A percentile compares a stretch with the other conserved stretches of the same genome.
Evolutionary conservation across 2,329 filamentous ascomycete species (phyloP).

Genomic region (Fusarium pseudoanthophilum): DNA sequence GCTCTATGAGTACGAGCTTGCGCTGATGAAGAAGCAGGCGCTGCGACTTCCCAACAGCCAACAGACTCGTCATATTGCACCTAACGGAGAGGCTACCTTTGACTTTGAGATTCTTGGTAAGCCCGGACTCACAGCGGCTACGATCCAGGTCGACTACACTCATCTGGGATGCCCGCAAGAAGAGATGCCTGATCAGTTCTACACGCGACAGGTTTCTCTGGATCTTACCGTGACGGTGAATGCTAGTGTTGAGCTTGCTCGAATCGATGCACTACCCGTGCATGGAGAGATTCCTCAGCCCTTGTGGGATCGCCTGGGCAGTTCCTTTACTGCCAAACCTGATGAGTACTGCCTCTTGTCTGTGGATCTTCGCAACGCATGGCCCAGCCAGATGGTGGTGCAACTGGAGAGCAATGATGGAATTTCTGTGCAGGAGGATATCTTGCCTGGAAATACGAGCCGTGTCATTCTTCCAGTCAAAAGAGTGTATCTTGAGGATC

Average conservation of each 20-base stretch:
- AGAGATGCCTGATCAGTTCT: slow-evolving; percentile 78
- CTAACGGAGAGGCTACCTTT: slow-evolving; percentile 76
- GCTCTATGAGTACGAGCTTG: slow-evolving; percentile 85
- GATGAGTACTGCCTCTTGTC: slow-evolving; percentile 81
- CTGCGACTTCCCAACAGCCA: slow-evolving; percentile 65
- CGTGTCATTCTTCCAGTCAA: slow-evolving; percentile 81
- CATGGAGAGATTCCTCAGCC: slow-evolving; percentile 71
- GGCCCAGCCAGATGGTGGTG: slow-evolving; percentile 82
- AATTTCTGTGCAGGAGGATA: slow-evolving; percentile 62
- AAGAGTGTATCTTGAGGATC: slow-evolving; percentile 79
- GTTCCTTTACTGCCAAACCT: slow-evolving; percentile 51
- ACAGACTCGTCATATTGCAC: slow-evolving; percentile 69
- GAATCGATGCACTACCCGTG: slow-evolving; percentile 82
- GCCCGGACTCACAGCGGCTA: slow-evolving; percentile 81
- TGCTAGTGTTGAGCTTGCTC: slow-evolving; percentile 83
- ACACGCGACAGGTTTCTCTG: slow-evolving; percentile 83
- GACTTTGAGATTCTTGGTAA: slow-evolving; percentile 88
- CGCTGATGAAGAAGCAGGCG: slow-evolving; percentile 79
- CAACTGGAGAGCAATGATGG: slow-evolving; percentile 66
- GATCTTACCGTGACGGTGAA: slow-evolving; percentile 91
- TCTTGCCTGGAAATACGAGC: slow-evolving; percentile 75
- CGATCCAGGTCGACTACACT: slow-evolving; percentile 88
- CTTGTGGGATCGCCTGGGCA: slow-evolving; percentile 63
- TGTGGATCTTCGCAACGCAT: slow-evolving; percentile 88
- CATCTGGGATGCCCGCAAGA: slow-evolving; percentile 76